Evolutionary conservation across 306 rosid species (phyloP), one percentile per base, ranked within the genome.

Genomic region (Quercus dentata): DNA sequence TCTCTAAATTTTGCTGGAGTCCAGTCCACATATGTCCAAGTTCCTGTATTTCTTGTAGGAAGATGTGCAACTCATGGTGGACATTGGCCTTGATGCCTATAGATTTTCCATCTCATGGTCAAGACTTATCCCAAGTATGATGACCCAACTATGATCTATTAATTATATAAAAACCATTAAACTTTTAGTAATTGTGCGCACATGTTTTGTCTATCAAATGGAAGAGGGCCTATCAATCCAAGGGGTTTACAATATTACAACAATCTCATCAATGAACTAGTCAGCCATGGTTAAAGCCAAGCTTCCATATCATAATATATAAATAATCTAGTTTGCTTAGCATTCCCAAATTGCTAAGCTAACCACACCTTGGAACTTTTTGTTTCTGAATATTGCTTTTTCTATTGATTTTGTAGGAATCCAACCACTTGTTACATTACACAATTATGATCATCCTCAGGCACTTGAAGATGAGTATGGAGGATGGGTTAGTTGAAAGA

Each of bases 91-190:
- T 46, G 94, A 92, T 4, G 97, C 89, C 4, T 90, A 89, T 49
- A 89, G 96, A 88, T 92, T 94, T 85, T 94, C 98, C 72, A 90
- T 92, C 79, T 90, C 97, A 28, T 92, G 94, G 96, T 92, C 97
- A 0, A 89, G 97, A 82, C 83, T 92, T 27, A 84, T 92, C 59
- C 96, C 97, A 80, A 87, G 97, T 94, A 86, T 57, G 19, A 2
- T 38, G 5, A 3, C 69, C 70, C 1, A 58, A 68, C 20, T 30
- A 7, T 30, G 25, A n/a, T 65, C 35, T 18, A 44, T 51, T 49
- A 23, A 54, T 14, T 28, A 15, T 6, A 30, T 19, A 9, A 33
- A 15, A 59, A 44, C 62, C 54, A 13, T 35, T 8, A 3, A 3
- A 19, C 2, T 71, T 33, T 44, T 76, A 23, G 30, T 41, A 27